Evolutionary conservation across 1,284 basidiomycete species (phyloP), one percentile per base, ranked within the genome.

Genomic region (Fomitopsis betulina): DNA sequence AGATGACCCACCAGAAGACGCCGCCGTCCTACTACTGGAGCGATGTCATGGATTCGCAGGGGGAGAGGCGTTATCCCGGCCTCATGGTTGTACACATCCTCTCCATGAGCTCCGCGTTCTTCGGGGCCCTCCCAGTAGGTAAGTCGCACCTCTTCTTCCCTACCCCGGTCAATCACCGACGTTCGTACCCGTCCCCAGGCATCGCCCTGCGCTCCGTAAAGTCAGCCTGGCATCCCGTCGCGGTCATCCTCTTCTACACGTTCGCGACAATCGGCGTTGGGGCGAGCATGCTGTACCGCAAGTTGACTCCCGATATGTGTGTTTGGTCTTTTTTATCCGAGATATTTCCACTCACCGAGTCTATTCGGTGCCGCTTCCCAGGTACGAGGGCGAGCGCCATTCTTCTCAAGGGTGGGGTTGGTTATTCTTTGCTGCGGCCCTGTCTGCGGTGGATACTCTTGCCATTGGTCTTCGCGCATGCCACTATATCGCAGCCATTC

Each of bases 11-110:
- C 68, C 69, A 74, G 1, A 84, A 85, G 0, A 90, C 87, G 0
- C 87, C 88, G 0, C 82, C 86, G 0, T 92, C 91, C 3, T 94
- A 93, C 69, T 92, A 84, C 72, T 84, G 87, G 7, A 82, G 89
- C 63, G 91, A 93, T 68, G 81, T 84, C 64, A 84, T 87, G 42
- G 78, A 82, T 56, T 77, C 78, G 57, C 70, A 75, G 12, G 70
- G 72, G 15, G 72, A 77, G 47, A 64, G 74, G 27, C 77, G 83
- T 42, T 80, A 87, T 68, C 84, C 86, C 21, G 79, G 79, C 12
- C 72, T 92, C 53, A 89, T 93, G 75, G 75, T 79, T 42, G 70
- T 83, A 2, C 91, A 94, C 70, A 81, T 76, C 23, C 58, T 85
- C 3, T 81, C 83, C 67, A 90, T 93, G 87, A 76, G 73, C 58